Evolutionary conservation across 768 basidiomycete genomes (phyloP).

Genomic region (Dacryopinax spathularia): DNA sequence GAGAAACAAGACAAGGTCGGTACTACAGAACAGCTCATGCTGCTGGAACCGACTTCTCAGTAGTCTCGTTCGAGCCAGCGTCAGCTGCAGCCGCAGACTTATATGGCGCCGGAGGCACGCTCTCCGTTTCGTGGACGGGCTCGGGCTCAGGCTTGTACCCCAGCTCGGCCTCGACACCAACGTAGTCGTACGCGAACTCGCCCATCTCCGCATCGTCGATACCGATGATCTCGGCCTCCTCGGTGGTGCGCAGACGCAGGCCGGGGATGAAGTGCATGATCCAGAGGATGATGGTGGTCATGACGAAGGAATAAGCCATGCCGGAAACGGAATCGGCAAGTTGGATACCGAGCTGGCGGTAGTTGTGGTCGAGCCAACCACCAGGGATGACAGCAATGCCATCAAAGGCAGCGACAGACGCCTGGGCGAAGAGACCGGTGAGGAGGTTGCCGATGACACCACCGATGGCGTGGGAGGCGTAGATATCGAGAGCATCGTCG

Average conservation of each 20-base stretch:
- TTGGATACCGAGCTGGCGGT: conserved; percentile 71
- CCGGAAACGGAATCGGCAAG: conserved; percentile 59
- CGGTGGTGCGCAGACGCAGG: conserved; percentile 45
- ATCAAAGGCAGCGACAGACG: conserved; percentile 65
- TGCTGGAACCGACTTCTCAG: not conserved
- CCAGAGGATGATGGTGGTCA: conserved; percentile 76
- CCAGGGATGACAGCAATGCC: conserved; percentile 48
- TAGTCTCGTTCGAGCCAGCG: not conserved
- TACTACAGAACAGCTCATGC: not conserved
- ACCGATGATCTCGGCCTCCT: conserved; percentile 44
- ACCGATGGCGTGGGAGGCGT: conserved; percentile 69
- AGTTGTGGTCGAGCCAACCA: conserved; percentile 64
- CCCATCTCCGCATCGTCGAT: conserved; percentile 85
- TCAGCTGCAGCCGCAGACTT: not conserved
- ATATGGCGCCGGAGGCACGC: not conserved
- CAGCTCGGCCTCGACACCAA: conserved; percentile 50
- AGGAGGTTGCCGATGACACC: conserved; percentile 69
- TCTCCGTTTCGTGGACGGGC: not conserved
- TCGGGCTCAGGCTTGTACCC: conserved; percentile 16
- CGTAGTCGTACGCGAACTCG: conserved; percentile 80
- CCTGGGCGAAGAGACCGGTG: conserved; percentile 73
- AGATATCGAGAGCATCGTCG: conserved; percentile 80
- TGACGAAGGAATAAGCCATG: conserved; percentile 53
- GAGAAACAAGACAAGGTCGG: not conserved
- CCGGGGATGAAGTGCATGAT: conserved; percentile 78